Conservation (phyloP, 139 green algal genomes). For the Tetradesmus lagerheimii region DNA sequence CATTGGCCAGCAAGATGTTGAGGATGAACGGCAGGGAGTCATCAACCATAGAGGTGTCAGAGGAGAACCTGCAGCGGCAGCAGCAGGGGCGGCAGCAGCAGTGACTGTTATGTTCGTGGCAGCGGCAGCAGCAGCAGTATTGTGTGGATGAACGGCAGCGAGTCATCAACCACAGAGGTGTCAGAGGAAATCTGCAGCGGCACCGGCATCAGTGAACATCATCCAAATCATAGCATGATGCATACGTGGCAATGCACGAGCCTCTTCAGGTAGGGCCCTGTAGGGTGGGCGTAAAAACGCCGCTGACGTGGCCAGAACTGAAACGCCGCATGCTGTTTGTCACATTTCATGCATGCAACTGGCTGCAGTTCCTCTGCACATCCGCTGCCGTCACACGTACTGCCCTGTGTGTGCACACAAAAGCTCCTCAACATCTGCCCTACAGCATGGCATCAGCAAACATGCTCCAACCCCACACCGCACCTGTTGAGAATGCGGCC, state of each 20-base stretch:
- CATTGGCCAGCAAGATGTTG: conserved; percentile 92
- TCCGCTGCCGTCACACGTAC: not conserved
- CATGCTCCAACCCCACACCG: no score
- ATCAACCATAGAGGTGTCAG: conserved; percentile 83
- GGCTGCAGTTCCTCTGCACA: no score
- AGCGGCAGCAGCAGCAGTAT: conserved; percentile 17
- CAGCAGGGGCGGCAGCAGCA: not conserved
- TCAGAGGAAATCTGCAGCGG: conserved; percentile 62
- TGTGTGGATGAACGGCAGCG: not conserved
- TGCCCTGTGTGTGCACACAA: no score
- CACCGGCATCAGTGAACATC: conserved; percentile 80
- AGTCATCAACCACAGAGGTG: not conserved
- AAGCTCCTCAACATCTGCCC: no score
- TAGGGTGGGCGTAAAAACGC: conserved; percentile 61
- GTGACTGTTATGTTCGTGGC: no score
- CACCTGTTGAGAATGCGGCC: conserved; percentile 83
- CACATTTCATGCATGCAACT: no score
- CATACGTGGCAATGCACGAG: not conserved
- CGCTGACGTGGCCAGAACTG: conserved; percentile 66
- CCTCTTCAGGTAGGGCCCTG: conserved; percentile 81
- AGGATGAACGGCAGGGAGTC: conserved; percentile 92
- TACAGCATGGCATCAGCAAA: no score
- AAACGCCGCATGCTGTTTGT: not conserved
- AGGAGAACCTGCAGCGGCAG: conserved; percentile 76
- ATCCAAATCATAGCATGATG: no score